Percentiles rank a stretch among this genome's conserved stretches.
Evolutionary conservation across 106 monocot genomes (phyloP).

Genomic region (Platanthera guangdongensis): DNA sequence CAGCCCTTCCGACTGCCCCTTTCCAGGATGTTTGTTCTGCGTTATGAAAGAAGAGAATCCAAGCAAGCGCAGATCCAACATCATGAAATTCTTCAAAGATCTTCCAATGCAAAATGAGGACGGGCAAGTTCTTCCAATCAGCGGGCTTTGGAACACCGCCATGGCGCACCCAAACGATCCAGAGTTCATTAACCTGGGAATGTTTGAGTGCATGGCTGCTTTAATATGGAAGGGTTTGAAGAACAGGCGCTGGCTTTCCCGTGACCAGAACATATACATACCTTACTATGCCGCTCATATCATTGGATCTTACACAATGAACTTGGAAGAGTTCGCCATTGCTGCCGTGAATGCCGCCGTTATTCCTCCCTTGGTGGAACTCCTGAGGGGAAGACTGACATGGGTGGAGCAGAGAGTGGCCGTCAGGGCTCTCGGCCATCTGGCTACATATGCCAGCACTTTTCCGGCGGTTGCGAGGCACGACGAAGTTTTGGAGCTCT

Average conservation of each 20-base stretch:
- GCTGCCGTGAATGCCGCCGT: constrained; percentile 82
- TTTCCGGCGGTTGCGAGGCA: constrained; percentile 79
- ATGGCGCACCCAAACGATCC: constrained; percentile 99
- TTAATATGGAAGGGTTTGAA: constrained; percentile 95
- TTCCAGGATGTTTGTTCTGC: constrained; percentile 96
- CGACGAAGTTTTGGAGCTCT: constrained; percentile 84
- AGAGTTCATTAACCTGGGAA: constrained; percentile 89
- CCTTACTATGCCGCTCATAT: constrained; percentile 99
- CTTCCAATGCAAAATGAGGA: constrained; percentile 90
- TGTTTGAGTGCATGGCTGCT: constrained; percentile 95
- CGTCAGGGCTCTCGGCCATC: constrained; percentile 86
- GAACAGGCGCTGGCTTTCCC: constrained; percentile 81
- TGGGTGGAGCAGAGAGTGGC: constrained; percentile 99
- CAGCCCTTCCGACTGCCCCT: constrained; percentile 65
- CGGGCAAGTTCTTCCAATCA: constrained; percentile 94
- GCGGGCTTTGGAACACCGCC: constrained; percentile 98
- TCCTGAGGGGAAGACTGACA: constrained; percentile 86
- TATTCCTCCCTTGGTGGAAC: constrained; percentile 86
- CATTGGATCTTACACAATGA: constrained; percentile 99
- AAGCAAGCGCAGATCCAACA: constrained; percentile 66
- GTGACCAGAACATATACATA: constrained; percentile 96
- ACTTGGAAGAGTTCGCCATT: constrained; percentile 96
- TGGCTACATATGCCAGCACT: constrained; percentile 84
- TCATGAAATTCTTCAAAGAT: constrained; percentile 87
- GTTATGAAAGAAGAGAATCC: constrained; percentile 95